These are phyloP conservation scores for Globisporangium cederbergense DNA, from an alignment of 352 stramenopile genomes.

Conservation along the genomic window DNA sequence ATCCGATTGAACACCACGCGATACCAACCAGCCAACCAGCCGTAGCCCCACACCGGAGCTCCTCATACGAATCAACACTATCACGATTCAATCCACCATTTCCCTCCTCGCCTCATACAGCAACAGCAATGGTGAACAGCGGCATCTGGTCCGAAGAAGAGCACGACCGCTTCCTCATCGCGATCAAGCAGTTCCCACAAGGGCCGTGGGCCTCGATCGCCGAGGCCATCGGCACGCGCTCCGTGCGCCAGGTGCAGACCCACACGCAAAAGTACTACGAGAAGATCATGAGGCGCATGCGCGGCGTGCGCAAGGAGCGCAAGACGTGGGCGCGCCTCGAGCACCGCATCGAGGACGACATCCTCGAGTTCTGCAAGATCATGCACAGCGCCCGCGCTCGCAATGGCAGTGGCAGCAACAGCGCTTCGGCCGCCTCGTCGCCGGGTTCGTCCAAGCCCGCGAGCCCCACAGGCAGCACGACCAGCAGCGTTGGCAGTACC, in stretches of 20 bases:
- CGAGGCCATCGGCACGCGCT: slow-evolving; percentile 21
- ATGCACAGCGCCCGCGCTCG: neutral
- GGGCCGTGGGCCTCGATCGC: slow-evolving; percentile 27
- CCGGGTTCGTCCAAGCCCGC: neutral
- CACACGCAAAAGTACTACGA: neutral
- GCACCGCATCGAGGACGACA: slow-evolving; percentile 26
- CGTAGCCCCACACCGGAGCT: neutral
- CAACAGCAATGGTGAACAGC: slow-evolving; percentile 5
- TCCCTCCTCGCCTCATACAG: neutral
- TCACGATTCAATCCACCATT: neutral
- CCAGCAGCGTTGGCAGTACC: neutral
- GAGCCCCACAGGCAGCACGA: neutral
- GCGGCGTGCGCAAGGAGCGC: slow-evolving; percentile 27
- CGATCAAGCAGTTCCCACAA: slow-evolving; percentile 21
- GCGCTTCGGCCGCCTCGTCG: neutral
- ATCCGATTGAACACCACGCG: neutral
- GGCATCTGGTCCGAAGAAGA: slow-evolving; percentile 32
- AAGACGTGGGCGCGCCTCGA: slow-evolving; percentile 19
- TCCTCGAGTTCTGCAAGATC: slow-evolving; percentile 19
- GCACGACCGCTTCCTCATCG: slow-evolving; percentile 28
- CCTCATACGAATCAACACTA: neutral
- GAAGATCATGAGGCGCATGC: slow-evolving; percentile 29
- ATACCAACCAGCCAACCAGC: neutral
- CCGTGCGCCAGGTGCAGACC: slow-evolving; percentile 5
- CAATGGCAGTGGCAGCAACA: neutral